Percentiles rank a stretch among this genome's conserved stretches.
These are phyloP conservation scores for Kluyveromyces sp. DNA, from an alignment of 1,139 yeast genomes.

Conservation along the genomic window DNA sequence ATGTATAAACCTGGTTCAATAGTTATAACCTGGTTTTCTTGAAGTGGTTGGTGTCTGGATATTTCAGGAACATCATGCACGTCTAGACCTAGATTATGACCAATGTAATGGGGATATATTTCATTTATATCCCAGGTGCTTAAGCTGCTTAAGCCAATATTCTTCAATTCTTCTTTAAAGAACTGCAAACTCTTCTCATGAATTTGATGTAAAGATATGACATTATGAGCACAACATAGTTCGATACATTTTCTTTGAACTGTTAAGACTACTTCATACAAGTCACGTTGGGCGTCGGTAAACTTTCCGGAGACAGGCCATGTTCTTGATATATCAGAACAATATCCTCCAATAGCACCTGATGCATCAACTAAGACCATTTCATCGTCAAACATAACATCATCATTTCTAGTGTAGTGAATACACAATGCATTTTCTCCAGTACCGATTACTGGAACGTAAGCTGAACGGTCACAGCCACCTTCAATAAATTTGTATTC, in stretches of 20 bases:
- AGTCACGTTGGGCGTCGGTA: slow-evolving; percentile 68
- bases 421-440: slow-evolving; percentile 82
- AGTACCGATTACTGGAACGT: slow-evolving; percentile 93
- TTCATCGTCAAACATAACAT: slow-evolving; percentile 63
- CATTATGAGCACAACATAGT: slow-evolving; percentile 41
- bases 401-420: slow-evolving; percentile 88
- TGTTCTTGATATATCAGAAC: slow-evolving; percentile 91
- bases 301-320: slow-evolving; percentile 86
- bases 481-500: slow-evolving; percentile 77
- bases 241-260: slow-evolving; percentile 77
- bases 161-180: slow-evolving; percentile 57
- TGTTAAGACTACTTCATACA: slow-evolving; percentile 79
- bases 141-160: slow-evolving; percentile 57
- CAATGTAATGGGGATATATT: slow-evolving; percentile 89
- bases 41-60: slow-evolving; percentile 44
- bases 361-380: slow-evolving; percentile 93
- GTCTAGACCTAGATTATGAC: slow-evolving; percentile 91
- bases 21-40: slow-evolving; percentile 70
- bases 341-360: slow-evolving; percentile 88
- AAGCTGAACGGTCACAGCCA: slow-evolving; percentile 87
- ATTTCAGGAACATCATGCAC: slow-evolving; percentile 75
- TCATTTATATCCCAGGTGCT: slow-evolving; percentile 46
- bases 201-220: slow-evolving; percentile 60
- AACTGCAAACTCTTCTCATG: slow-evolving; percentile 60
- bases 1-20: slow-evolving; percentile 93